Percentiles rank a stretch among this genome's conserved stretches.
These are phyloP conservation scores for Chrysanthemum lavandulifolium DNA, from an alignment of 129 eudicot genomes.

Conservation along the genomic window DNA sequence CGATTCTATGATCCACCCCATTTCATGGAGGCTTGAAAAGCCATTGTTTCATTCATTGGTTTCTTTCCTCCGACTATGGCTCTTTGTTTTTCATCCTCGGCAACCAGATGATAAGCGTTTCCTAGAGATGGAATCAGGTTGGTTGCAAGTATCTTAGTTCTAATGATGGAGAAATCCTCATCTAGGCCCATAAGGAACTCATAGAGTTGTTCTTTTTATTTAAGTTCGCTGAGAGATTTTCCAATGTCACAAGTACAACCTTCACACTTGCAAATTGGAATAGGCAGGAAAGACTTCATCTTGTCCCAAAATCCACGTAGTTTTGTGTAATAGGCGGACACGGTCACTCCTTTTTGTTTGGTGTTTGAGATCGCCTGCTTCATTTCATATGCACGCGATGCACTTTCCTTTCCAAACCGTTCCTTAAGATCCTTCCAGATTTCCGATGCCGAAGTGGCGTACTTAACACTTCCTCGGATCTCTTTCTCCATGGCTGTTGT, in stretches of 20 bases:
- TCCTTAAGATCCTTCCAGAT: background rate
- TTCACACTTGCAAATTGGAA: too few relatives aligned
- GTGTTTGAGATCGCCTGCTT: too few relatives aligned
- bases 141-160: background rate
- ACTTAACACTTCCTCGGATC: background rate
- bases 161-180: too few relatives aligned
- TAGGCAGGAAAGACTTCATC: too few relatives aligned
- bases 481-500: too few relatives aligned
- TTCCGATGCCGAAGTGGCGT: background rate
- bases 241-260: too few relatives aligned
- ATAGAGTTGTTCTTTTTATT: too few relatives aligned
- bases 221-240: too few relatives aligned
- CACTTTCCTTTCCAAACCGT: background rate
- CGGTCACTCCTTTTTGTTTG: too few relatives aligned
- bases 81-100: constrained; percentile 14
- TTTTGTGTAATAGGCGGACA: too few relatives aligned
- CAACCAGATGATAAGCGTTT: constrained; percentile 8
- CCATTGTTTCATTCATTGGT: background rate
- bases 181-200: too few relatives aligned
- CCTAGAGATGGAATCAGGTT: background rate
- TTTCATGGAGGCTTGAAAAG: constrained; percentile 3
- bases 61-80: constrained; percentile 4
- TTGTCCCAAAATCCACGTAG: too few relatives aligned
- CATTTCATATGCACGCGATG: background rate
- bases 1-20: background rate